Percentiles rank a stretch among this genome's conserved stretches.
These are phyloP conservation scores for Fusarium praegraminearum DNA, from an alignment of 2,329 filamentous ascomycete species.

Conservation along the genomic window DNA sequence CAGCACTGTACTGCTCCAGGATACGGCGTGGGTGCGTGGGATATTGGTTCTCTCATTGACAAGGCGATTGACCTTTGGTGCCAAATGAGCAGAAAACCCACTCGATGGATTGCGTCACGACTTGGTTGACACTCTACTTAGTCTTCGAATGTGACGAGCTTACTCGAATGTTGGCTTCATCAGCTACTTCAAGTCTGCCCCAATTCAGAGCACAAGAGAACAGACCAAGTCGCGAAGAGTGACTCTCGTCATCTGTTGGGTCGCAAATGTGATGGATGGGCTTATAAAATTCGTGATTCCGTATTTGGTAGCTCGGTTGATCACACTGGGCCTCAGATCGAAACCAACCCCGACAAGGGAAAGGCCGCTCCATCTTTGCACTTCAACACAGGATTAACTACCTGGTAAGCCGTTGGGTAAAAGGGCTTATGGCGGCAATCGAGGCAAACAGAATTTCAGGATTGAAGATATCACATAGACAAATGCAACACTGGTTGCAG, in stretches of 20 bases:
- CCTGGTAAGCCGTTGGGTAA: slow-evolving; percentile 24
- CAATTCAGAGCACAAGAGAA: slow-evolving; percentile 6
- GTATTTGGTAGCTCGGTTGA: slow-evolving; percentile 40
- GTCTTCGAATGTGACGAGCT: slow-evolving; percentile 9
- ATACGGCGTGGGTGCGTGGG: slow-evolving; percentile 34
- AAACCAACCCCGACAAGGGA: slow-evolving; percentile 39
- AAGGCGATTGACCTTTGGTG: slow-evolving; percentile 18
- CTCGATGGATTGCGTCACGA: slow-evolving; percentile 46
- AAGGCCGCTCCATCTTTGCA: slow-evolving; percentile 34
- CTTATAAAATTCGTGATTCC: slow-evolving; percentile 26
- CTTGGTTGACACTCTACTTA: slow-evolving; percentile 10
- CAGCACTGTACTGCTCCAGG: slow-evolving; percentile 8
- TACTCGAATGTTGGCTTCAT: slow-evolving; percentile 22
- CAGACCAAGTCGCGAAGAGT: background rate
- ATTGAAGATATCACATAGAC: background rate
- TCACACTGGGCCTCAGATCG: slow-evolving; percentile 37
- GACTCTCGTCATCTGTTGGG: slow-evolving; percentile 4
- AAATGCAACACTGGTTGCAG: background rate
- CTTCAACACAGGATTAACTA: slow-evolving; percentile 13
- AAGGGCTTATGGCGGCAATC: slow-evolving; percentile 31
- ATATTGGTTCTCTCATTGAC: slow-evolving; percentile 33
- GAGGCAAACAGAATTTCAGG: slow-evolving; percentile 5
- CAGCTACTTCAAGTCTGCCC: slow-evolving; percentile 3
- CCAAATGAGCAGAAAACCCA: slow-evolving; percentile 23
- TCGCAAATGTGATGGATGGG: slow-evolving; percentile 14